These are phyloP conservation scores for Ophiobolus disseminans DNA, from an alignment of 2,329 filamentous ascomycete species.

Conservation along the genomic window DNA sequence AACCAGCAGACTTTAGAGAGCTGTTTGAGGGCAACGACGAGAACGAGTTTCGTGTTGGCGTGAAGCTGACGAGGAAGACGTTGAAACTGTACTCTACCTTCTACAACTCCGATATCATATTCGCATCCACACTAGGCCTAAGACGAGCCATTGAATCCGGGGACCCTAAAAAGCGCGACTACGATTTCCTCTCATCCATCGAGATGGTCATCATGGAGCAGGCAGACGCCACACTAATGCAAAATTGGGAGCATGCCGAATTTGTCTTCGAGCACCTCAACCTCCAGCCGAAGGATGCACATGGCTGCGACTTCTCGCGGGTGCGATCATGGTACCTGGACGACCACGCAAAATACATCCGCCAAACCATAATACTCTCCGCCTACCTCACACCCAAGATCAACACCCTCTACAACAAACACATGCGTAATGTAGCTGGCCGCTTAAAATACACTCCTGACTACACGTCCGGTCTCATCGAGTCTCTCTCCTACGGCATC, in stretches of 20 bases:
- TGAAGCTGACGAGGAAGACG: constrained; percentile 96
- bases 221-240: constrained; percentile 91
- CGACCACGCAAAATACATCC: constrained; percentile 76
- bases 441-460: constrained; percentile 73
- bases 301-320: constrained; percentile 92
- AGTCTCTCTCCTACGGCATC: constrained; percentile 69
- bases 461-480: constrained; percentile 75
- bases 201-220: constrained; percentile 92
- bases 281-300: constrained; percentile 83
- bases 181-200: constrained; percentile 92
- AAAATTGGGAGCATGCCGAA: constrained; percentile 97
- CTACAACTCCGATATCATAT: constrained; percentile 93
- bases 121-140: constrained; percentile 88
- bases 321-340: constrained; percentile 95
- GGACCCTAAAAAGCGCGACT: constrained; percentile 72
- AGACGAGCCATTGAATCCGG: constrained; percentile 86
- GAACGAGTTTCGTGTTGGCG: constrained; percentile 93
- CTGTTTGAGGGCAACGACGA: constrained; percentile 95
- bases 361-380: constrained; percentile 83
- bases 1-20: constrained; percentile 85
- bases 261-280: constrained; percentile 93
- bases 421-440: constrained; percentile 82
- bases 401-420: constrained; percentile 75
- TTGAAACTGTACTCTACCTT: constrained; percentile 95
- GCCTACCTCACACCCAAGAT: constrained; percentile 89